phyloP scores from a whole-genome alignment of 306 rosid species.

The Corylus avellana region DNA sequence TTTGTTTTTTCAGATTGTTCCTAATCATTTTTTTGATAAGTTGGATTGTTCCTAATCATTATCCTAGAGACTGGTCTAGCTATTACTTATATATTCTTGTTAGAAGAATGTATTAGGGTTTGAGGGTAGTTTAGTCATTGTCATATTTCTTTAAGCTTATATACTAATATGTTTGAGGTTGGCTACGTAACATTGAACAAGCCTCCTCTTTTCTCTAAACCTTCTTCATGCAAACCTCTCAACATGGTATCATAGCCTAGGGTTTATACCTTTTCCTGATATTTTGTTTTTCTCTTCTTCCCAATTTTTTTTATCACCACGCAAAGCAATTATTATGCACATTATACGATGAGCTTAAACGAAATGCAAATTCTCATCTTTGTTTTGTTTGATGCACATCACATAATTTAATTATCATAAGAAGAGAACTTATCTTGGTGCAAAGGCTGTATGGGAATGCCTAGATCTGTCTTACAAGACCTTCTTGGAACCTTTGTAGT shows the following conservation, averaged over 20 bases:
- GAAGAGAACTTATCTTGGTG: not conserved
- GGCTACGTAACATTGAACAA: too few relatives aligned
- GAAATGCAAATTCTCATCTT: not conserved
- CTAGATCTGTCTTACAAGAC: constrained; percentile 2
- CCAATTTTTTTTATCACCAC: not conserved
- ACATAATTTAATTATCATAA: not conserved
- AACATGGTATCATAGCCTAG: too few relatives aligned
- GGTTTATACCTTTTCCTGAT: too few relatives aligned
- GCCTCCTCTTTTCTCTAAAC: too few relatives aligned
- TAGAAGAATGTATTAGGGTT: not conserved
- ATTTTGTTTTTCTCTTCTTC: too few relatives aligned
- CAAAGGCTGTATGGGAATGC: not conserved
- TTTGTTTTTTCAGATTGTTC: constrained; percentile 19
- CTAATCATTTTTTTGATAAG: not conserved
- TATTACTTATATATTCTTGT: constrained; percentile 4
- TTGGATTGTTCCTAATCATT: constrained; percentile 11
- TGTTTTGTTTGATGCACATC: not conserved
- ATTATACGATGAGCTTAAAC: not conserved
- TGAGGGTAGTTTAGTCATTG: too few relatives aligned
- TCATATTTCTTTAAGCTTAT: too few relatives aligned
- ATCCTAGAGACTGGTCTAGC: not conserved
- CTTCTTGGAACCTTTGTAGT: not conserved
- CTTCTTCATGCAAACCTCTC: too few relatives aligned
- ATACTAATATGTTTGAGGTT: too few relatives aligned
- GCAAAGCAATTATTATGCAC: not conserved